Evolutionary conservation across 345 rosid genomes (phyloP), one percentile per base, ranked within the genome.

Genomic region (Arabis hirsuta): DNA sequence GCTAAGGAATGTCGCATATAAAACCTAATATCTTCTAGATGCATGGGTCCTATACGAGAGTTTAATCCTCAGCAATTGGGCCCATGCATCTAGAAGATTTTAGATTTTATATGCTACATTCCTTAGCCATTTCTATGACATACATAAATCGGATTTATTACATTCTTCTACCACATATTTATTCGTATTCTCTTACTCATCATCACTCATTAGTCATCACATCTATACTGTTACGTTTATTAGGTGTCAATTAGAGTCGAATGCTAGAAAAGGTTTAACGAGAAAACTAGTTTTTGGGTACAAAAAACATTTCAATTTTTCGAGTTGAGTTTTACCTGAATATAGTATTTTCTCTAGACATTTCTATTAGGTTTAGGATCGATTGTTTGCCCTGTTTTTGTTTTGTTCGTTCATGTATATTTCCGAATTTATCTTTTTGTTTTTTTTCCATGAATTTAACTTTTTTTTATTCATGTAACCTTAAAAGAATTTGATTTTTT

Each of bases 61-160:
- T 56, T 34, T 41, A 12, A 59, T 59, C 44, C 62, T 43, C 73
- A 59, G n/a, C 67, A 38, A 14, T 19, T 74, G 68, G 73, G 43
- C 77, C 77, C 72, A 36, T 36, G 11, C 41, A 39, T 61, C 68
- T 22, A 55, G 6, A 39, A 57, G 34, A 2, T 54, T 13, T 53
- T 52, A 59, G 62, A 62, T 52, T 59, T 44, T 60, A 67, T 60
- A 67, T 67, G 63, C 73, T 67, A 67, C 69, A 74, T 67, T 74
- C 73, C 69, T 67, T 74, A 60, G 63, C 73, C 73, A 74, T 59
- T 67, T 59, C 7, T 44, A 43, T 59, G 73, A 50, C 78, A 42
- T 19, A 6, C 24, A 22, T 22, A 46, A 73, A 41, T 9, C 44
- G 12, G 16, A 38, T 52, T 22, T 29, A 29, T 42, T 19, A 10